phyloP scores from a whole-genome alignment of 2,329 filamentous ascomycete species.

The Ceratocystis papillata region DNA sequence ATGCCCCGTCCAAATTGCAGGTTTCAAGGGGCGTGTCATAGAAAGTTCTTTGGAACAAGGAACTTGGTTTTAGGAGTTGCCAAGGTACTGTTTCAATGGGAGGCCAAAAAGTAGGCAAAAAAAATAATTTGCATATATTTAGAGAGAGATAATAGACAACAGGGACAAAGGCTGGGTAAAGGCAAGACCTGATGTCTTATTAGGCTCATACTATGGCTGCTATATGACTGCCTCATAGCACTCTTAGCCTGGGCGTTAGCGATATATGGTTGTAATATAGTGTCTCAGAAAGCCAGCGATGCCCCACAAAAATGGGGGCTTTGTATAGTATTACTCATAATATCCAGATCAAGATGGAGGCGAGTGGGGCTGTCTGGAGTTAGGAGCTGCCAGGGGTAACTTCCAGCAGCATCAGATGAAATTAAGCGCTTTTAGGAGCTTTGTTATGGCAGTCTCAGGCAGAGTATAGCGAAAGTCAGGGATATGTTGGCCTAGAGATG shows the following conservation, averaged over 20 bases:
- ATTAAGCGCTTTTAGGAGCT: slow-evolving; percentile 6
- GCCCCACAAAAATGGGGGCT: too few species aligned
- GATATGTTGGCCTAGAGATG: not conserved
- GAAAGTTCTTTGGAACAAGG: not conserved
- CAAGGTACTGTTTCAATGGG: not conserved
- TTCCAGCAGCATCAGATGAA: slow-evolving; percentile 5
- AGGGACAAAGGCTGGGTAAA: not conserved
- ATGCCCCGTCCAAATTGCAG: not conserved
- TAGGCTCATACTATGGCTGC: not conserved
- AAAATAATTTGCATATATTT: too few species aligned
- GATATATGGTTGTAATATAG: not conserved
- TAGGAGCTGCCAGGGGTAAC: not conserved
- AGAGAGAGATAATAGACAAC: not conserved
- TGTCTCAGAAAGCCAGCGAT: not conserved
- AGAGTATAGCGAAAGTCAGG: not conserved
- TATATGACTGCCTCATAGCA: not conserved
- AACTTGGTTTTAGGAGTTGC: not conserved
- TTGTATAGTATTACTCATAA: too few species aligned
- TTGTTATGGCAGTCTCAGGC: not conserved
- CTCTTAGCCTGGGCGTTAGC: not conserved
- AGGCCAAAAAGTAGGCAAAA: not conserved
- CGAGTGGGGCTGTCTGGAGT: not conserved
- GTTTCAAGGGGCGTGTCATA: slow-evolving; percentile 12
- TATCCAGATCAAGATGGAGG: too few species aligned
- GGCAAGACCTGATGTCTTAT: not conserved